Evolutionary conservation across 108 stramenopile genomes (phyloP).

Genomic region (Seminavis robusta): DNA sequence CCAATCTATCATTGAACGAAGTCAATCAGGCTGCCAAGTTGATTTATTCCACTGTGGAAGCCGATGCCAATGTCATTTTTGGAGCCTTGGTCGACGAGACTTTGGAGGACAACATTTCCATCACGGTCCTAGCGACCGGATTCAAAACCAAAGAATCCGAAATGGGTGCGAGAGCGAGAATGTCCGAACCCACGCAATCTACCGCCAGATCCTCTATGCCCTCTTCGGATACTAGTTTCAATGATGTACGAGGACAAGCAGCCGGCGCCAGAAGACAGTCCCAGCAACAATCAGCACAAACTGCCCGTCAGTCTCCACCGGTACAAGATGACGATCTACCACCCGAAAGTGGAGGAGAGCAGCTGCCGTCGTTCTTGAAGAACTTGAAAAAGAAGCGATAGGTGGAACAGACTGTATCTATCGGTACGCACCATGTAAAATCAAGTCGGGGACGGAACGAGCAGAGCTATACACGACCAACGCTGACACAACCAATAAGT

Average conservation of each 20-base stretch:
- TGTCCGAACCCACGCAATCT: background rate
- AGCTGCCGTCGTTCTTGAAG: constrained; percentile 9
- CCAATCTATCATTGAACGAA: constrained; percentile 81
- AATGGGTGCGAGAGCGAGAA: background rate
- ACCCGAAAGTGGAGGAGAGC: background rate
- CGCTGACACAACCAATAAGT: too few species aligned
- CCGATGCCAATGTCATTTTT: constrained; percentile 93
- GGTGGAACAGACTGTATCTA: background rate
- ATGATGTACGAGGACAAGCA: background rate
- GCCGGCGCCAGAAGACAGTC: background rate
- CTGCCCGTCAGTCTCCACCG: background rate
- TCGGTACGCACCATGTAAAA: too few species aligned
- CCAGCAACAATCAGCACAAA: background rate
- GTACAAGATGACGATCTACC: background rate
- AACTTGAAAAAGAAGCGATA: constrained; percentile 14
- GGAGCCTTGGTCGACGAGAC: constrained; percentile 56
- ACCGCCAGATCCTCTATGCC: background rate
- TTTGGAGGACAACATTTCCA: constrained; percentile 38
- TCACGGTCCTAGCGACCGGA: constrained; percentile 55
- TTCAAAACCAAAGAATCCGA: constrained; percentile 18
- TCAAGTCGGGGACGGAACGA: too few species aligned
- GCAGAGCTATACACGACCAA: too few species aligned
- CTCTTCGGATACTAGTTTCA: background rate
- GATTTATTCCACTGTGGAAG: constrained; percentile 87
- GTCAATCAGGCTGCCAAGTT: constrained; percentile 85